Evolutionary conservation across 495 filamentous ascomycete genomes (phyloP), one percentile per base, ranked within the genome.

Genomic region (Aspergillus indologenus): DNA sequence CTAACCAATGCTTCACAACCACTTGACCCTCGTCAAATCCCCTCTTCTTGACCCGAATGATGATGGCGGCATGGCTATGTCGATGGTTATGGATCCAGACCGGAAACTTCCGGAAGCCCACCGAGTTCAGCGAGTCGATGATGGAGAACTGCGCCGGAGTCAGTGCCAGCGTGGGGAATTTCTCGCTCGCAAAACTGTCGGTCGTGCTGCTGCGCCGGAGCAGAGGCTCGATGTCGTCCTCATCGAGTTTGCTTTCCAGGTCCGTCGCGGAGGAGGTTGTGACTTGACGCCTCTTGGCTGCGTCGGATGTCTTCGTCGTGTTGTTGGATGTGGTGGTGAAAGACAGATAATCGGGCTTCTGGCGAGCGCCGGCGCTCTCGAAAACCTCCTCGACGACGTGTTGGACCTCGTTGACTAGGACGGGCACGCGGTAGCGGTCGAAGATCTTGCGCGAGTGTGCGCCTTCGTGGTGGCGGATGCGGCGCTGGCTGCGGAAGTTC

Each of bases 41-140:
- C 56, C 76, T 67, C 68, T 83, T 84, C 18, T 84, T 76, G 59
- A 68, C 80, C 54, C 94, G 80, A 26, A 93, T 84, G 65, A 98
- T 88, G 53, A 98, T 96, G 1, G 93, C 93, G 0, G 93, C 94
- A 69, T 98, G 94, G 48, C 80, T 88, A 66, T 96, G 92, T 29
- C 78, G 68, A 45, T 82, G 81, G 2, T 91, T 86, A 49, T 95
- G 90, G 44, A 98, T 97, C 73, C 89, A 86, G 4, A 96, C 90
- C 0, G 85, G 86, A 71, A 89, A 93, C 71, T 94, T 97, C 19
- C 80, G 81, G 74, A 88, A 92, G 11, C 87, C 86, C 0, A 96
- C 77, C 11, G 75, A 68, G 65, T 97, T 88, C 60, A 98, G 73
- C 17, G 85, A 84, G 18, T 88, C 74, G 49, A 96, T 87, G 75